Base-by-base conservation (phyloP, 352 stramenopile species). In the Globisporangium nodosum region DNA sequence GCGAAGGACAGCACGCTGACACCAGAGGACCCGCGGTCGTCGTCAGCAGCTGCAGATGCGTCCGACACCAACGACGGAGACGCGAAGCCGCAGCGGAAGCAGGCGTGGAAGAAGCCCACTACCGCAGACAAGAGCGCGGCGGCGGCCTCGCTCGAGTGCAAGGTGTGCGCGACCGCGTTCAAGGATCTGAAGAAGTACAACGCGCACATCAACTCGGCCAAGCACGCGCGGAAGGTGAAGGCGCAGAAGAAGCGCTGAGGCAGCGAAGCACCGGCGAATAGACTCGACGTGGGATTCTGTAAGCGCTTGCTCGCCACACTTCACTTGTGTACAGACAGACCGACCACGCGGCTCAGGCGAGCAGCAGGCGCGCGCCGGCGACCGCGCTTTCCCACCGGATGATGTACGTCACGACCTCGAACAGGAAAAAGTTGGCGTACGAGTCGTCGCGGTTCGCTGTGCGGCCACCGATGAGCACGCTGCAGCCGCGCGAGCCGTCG, bases 141-240 rank as follows among this genome's bases (percentile, higher is more conserved):
- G 2, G 56, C 49, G 3, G 42, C 54, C n/a, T 65, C 65, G 27
- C 69, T 85, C 58, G 63, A 67, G 47, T 94, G 84, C 53, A 73
- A 81, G 43, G 61, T 76, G 15, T 94, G 84, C 49, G 56, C 61
- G 16, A 58, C 84, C 40, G 68, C 53, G 35, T 94, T 90, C 50
- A 69, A 70, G 11, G 74, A 88, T 54, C 52, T 75, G 31, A 92
- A 89, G 66, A 91, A 90, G 63, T 94, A 84, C 77, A 94, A 94
- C 47, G 81, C 74, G 31, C 84, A 94, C 68, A 81, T 91, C 65
- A 94, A 94, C 64, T 91, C 84, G n/a, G 73, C 78, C 48, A 94
- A 94, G 59, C 84, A 94, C 61, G 76, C 81, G 16, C 81, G 83
- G 50, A 81, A 79, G 54, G 74, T 86, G 11, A 90, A 90, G 49